A percentile compares a stretch with the other conserved stretches of the same genome.
phyloP scores from a whole-genome alignment of 1,139 yeast genomes.

The Candida labiduridarum region DNA sequence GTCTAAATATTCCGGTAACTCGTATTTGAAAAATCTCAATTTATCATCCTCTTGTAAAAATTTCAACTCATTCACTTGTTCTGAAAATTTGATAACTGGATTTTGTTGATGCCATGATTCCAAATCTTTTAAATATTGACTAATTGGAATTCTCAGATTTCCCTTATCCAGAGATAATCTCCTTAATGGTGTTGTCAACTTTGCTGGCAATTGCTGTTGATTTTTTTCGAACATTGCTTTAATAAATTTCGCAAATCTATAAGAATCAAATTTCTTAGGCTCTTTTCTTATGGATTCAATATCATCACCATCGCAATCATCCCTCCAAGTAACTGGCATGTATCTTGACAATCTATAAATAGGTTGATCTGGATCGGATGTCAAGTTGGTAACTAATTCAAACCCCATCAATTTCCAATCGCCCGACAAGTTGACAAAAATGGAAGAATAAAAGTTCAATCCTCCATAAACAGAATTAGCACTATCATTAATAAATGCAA shows the following conservation, averaged over 20 bases:
- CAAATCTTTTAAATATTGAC: constrained; percentile 52
- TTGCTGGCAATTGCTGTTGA: constrained; percentile 11
- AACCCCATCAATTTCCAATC: constrained; percentile 89
- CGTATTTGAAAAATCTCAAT: constrained; percentile 52
- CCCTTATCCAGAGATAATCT: constrained; percentile 12
- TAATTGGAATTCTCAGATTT: constrained; percentile 50
- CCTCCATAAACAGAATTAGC: constrained; percentile 71
- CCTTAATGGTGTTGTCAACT: constrained; percentile 10
- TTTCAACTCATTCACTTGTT: constrained; percentile 54
- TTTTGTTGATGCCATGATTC: constrained; percentile 42
- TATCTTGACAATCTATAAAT: constrained; percentile 30
- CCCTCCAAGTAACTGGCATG: constrained; percentile 10
- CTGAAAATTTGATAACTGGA: constrained; percentile 47
- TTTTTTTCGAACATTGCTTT: constrained; percentile 35
- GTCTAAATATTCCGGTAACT: constrained; percentile 32
- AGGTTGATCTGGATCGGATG: constrained; percentile 53
- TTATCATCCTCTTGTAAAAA: constrained; percentile 55
- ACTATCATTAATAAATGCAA: constrained; percentile 63
- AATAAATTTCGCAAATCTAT: constrained; percentile 60
- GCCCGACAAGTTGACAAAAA: constrained; percentile 67
- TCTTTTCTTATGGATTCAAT: constrained; percentile 28
- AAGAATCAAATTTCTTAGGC: constrained; percentile 64
- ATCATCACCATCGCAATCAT: constrained; percentile 9
- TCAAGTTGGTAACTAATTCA: constrained; percentile 63
- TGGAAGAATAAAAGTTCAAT: constrained; percentile 50